phyloP scores from a whole-genome alignment of 2,329 filamentous ascomycete species.

The Aureobasidium zeae region DNA sequence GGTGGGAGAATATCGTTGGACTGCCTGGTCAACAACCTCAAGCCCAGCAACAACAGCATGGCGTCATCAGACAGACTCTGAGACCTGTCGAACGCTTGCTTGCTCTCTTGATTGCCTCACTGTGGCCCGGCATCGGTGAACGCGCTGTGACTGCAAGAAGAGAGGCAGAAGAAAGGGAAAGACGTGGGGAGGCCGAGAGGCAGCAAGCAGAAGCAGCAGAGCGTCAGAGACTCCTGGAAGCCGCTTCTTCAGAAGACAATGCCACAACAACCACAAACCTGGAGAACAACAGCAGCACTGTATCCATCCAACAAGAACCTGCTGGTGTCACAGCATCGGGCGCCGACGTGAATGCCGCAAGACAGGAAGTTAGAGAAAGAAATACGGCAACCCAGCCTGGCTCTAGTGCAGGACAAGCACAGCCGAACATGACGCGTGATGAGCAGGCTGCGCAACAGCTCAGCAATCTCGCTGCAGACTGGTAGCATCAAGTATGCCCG shows the following conservation, averaged over 20 bases:
- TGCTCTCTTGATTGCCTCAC: slow-evolving; percentile 53
- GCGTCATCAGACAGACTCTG: slow-evolving; percentile 27
- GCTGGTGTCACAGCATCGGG: background rate
- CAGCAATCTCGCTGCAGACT: slow-evolving; percentile 1
- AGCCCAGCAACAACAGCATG: slow-evolving; percentile 19
- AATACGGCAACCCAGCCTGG: background rate
- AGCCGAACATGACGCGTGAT: background rate
- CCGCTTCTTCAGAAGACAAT: background rate
- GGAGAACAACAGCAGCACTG: background rate
- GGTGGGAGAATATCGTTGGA: slow-evolving; percentile 38
- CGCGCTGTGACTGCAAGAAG: slow-evolving; percentile 48
- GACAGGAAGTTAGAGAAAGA: slow-evolving; percentile 5
- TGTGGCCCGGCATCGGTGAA: slow-evolving; percentile 55
- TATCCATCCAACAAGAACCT: background rate
- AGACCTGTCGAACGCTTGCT: slow-evolving; percentile 46
- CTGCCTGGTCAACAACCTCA: slow-evolving; percentile 18
- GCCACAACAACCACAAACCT: background rate
- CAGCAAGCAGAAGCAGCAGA: slow-evolving; percentile 15
- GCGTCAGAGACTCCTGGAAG: slow-evolving; percentile 6
- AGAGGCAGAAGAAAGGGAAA: slow-evolving; percentile 30
- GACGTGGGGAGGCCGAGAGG: slow-evolving; percentile 23
- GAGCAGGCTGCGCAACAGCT: slow-evolving; percentile 4
- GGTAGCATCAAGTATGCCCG: slow-evolving; percentile 1
- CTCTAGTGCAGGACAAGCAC: background rate
- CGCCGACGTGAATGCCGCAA: background rate